phyloP scores from a whole-genome alignment of 1,284 basidiomycete genomes.

The Ceratobasidium sp. region DNA sequence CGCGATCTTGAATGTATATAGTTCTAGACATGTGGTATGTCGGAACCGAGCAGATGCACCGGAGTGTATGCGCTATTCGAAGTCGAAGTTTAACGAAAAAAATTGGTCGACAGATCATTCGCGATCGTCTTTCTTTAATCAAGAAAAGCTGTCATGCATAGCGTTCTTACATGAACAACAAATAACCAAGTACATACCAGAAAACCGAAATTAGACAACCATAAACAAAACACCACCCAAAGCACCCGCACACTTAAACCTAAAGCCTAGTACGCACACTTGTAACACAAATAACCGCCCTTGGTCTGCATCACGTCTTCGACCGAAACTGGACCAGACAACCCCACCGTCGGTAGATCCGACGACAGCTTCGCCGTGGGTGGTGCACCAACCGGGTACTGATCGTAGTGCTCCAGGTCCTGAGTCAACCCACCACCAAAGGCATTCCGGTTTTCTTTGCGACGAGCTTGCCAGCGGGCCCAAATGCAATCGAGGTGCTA shows the following conservation, averaged over 20 bases:
- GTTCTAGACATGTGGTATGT: neutral
- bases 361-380: neutral
- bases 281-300: constrained; percentile 34
- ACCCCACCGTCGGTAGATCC: constrained; percentile 24
- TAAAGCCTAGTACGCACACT: constrained; percentile 15
- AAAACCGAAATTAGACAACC: neutral
- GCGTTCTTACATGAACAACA: no score
- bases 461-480: constrained; percentile 43
- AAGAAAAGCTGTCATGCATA: no score
- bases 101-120: no score
- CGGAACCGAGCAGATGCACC: neutral
- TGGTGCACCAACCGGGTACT: constrained; percentile 36
- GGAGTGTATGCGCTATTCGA: neutral
- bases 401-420: constrained; percentile 35
- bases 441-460: constrained; percentile 27
- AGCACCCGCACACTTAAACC: neutral
- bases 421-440: constrained; percentile 43
- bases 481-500: constrained; percentile 45
- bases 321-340: constrained; percentile 5
- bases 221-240: neutral
- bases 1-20: neutral
- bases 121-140: no score
- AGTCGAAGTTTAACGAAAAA: no score
- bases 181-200: neutral
- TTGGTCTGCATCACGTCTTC: constrained; percentile 28